These are phyloP conservation scores for Eimeria acervulina DNA, from an alignment of 169 alveolate species.

Conservation along the genomic window DNA sequence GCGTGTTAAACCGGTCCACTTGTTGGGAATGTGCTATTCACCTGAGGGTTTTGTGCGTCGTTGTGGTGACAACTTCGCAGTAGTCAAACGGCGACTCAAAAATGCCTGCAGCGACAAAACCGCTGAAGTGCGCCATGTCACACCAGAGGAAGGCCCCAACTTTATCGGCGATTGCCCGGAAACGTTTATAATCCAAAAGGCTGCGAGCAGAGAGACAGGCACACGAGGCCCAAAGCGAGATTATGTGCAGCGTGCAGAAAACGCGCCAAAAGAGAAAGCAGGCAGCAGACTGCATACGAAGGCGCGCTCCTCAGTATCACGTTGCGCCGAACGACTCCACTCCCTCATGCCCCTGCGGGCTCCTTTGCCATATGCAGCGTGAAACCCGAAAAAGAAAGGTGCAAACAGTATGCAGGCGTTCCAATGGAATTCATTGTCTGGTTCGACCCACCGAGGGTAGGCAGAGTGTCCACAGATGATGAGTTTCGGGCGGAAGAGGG, in stretches of 20 bases:
- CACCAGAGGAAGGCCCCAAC: constrained; percentile 97
- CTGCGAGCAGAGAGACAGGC: constrained; percentile 37
- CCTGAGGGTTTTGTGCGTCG: constrained; percentile 95
- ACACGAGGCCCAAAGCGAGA: not conserved
- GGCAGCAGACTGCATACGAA: not conserved
- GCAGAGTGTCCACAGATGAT: constrained; percentile 92
- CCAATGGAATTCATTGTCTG: not conserved
- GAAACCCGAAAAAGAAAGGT: not conserved
- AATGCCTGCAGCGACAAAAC: constrained; percentile 95
- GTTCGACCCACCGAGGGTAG: constrained; percentile 80
- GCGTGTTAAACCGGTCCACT: too few relatives aligned
- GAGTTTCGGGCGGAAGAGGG: constrained; percentile 88
- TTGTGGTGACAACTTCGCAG: constrained; percentile 97
- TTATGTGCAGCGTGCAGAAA: not conserved
- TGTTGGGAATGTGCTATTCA: too few relatives aligned
- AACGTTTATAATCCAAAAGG: constrained; percentile 84
- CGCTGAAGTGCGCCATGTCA: constrained; percentile 98
- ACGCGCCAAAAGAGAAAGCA: not conserved
- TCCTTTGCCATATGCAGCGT: not conserved
- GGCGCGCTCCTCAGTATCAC: not conserved
- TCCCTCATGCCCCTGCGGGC: too few relatives aligned
- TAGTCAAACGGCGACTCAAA: constrained; percentile 94
- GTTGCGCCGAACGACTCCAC: not conserved
- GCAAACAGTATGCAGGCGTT: not conserved
- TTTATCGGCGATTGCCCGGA: constrained; percentile 95